Evolutionary conservation across 2,329 filamentous ascomycete species (phyloP).

Genomic region (Fusarium tjaetaba): DNA sequence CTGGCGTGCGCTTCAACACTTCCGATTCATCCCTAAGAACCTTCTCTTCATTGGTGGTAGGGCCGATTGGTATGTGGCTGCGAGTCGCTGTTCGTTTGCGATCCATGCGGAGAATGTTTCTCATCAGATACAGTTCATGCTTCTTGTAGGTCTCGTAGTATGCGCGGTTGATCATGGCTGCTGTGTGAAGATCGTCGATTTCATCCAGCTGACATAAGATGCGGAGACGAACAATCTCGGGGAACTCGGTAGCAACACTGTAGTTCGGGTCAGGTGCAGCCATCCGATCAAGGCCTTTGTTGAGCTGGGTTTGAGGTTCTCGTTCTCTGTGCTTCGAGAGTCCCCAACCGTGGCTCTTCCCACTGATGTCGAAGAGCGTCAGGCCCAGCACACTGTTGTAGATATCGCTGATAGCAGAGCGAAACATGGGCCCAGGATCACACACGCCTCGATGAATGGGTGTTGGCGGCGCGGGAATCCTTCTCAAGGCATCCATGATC

Average conservation of each 20-base stretch:
- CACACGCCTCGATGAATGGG: constrained; percentile 56
- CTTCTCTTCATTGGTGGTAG: constrained; percentile 48
- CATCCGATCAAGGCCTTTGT: constrained; percentile 46
- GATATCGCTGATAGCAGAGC: constrained; percentile 59
- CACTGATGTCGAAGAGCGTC: constrained; percentile 60
- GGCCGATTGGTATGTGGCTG: constrained; percentile 36
- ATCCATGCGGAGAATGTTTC: constrained; percentile 48
- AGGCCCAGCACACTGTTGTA: constrained; percentile 61
- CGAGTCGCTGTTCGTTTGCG: constrained; percentile 30
- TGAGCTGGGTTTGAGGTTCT: constrained; percentile 50
- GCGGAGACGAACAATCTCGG: constrained; percentile 51
- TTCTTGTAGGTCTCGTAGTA: constrained; percentile 59
- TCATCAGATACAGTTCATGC: constrained; percentile 54
- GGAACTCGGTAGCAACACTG: constrained; percentile 48
- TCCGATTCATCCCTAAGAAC: constrained; percentile 47
- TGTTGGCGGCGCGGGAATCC: constrained; percentile 56
- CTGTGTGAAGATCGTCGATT: constrained; percentile 54
- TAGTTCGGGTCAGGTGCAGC: constrained; percentile 46
- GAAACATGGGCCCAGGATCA: constrained; percentile 60
- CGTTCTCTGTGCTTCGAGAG: constrained; percentile 53
- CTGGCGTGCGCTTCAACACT: constrained; percentile 42
- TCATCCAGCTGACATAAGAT: constrained; percentile 54
- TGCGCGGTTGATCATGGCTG: constrained; percentile 53
- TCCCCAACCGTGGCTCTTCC: constrained; percentile 60
- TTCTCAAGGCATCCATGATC: constrained; percentile 55